Conservation (phyloP, 768 basidiomycete species). For the Aureoboletus auriporus region DNA sequence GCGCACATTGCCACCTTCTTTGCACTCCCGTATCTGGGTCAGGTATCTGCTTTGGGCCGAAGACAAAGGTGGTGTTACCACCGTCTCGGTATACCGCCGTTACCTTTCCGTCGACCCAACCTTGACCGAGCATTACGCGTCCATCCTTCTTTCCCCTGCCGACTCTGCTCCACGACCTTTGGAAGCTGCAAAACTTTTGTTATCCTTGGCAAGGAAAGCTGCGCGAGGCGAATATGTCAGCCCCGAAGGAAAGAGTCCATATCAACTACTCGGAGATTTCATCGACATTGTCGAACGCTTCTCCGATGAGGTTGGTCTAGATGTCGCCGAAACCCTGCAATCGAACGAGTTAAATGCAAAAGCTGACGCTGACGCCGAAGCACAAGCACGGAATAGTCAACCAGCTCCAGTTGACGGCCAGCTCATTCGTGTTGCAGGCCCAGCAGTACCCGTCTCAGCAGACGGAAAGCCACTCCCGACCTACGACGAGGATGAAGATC, state of each 20-base stretch:
- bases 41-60: slow-evolving; percentile 93
- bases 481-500: slow-evolving; percentile 85
- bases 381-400: slow-evolving; percentile 20
- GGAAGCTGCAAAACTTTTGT: slow-evolving; percentile 88
- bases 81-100: slow-evolving; percentile 80
- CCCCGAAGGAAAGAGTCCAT: slow-evolving; percentile 92
- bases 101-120: slow-evolving; percentile 82
- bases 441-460: slow-evolving; percentile 48
- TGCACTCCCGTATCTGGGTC: slow-evolving; percentile 90
- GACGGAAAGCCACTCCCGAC: slow-evolving; percentile 47
- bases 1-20: slow-evolving; percentile 87
- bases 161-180: slow-evolving; percentile 72
- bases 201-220: slow-evolving; percentile 81
- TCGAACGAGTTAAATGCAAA: slow-evolving; percentile 50
- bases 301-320: slow-evolving; percentile 90
- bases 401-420: slow-evolving; percentile 52
- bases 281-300: slow-evolving; percentile 87
- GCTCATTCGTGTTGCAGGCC: slow-evolving; percentile 69
- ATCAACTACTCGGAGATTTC: slow-evolving; percentile 90
- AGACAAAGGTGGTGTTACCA: slow-evolving; percentile 69
- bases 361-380: slow-evolving; percentile 43
- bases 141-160: slow-evolving; percentile 56
- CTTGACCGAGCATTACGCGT: slow-evolving; percentile 74
- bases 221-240: slow-evolving; percentile 78
- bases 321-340: slow-evolving; percentile 66